Conservation (phyloP, 371 early-diverging fungal genomes). For the Fennellomyces sp. region DNA sequence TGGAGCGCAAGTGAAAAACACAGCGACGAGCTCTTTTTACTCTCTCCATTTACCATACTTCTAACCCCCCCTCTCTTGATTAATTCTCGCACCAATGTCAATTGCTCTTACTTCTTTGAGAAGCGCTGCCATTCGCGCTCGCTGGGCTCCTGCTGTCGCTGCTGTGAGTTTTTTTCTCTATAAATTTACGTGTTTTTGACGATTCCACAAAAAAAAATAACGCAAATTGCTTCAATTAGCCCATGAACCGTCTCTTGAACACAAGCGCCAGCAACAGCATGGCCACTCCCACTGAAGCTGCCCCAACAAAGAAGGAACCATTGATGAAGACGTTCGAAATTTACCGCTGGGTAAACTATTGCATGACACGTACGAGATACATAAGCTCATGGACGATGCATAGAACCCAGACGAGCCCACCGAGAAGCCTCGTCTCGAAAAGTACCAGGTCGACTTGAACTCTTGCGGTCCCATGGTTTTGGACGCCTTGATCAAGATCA, state of each 20-base stretch:
- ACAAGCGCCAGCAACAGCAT: slow-evolving; percentile 34
- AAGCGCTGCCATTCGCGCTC: slow-evolving; percentile 15
- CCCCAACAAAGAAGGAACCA: slow-evolving; percentile 49
- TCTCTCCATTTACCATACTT: neutral
- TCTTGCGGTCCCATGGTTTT: slow-evolving; percentile 94
- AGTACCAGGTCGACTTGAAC: slow-evolving; percentile 90
- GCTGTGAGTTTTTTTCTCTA: slow-evolving; percentile 11
- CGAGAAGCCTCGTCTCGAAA: slow-evolving; percentile 86
- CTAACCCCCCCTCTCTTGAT: slow-evolving; percentile 4
- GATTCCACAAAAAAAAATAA: neutral
- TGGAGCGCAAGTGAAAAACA: neutral
- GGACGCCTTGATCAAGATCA: slow-evolving; percentile 94
- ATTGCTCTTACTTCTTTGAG: slow-evolving; percentile 22
- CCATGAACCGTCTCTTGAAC: slow-evolving; percentile 42
- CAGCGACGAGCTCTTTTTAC: slow-evolving; percentile 1
- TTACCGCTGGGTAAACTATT: slow-evolving; percentile 78
- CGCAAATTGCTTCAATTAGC: too few relatives aligned
- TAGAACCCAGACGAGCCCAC: slow-evolving; percentile 90
- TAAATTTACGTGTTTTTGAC: neutral
- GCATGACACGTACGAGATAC: neutral
- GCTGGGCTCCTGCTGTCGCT: slow-evolving; percentile 19
- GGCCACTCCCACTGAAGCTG: slow-evolving; percentile 31
- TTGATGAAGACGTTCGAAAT: slow-evolving; percentile 79
- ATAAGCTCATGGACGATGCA: neutral
- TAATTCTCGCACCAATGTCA: neutral